Base-by-base conservation (phyloP, 2,329 filamentous ascomycete species). In the Aspergillus piperis region DNA sequence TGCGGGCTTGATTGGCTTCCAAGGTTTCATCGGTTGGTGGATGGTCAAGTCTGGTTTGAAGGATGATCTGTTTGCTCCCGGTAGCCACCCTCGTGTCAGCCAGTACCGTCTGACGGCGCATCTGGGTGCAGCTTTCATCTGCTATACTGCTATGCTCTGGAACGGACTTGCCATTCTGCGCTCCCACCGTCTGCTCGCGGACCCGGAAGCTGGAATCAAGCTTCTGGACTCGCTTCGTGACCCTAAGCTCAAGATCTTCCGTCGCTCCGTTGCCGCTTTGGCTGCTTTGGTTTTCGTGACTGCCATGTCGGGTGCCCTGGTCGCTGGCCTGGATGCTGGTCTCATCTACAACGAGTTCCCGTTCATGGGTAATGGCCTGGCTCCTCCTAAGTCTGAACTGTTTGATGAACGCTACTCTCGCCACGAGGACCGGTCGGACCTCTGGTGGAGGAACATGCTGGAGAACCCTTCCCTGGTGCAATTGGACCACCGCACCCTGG, bases 341-440 rank as follows among this genome's bases (percentile, higher is more conserved):
- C 83, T 99, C 59, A 98, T 99, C 78, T 99, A 99, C 83, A 99
- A 99, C 75, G 92, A 99, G 77, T 98, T 99, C 76, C 95, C 95
- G 6, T 91, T 86, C 78, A 99, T 99, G 95, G 95, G 95, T 8
- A 78, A 86, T 3, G 92, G 92, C 10, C 80, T 96, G 21, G 84
- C 91, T 0, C 94, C 94, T 1, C 94, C 94, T 0, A 86, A 84
- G 71, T 83, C 86, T 8, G 94, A 98, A 79, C 87, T 98, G 32
- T 92, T 91, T 76, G 89, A 94, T 71, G 82, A 85, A 39, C 96
- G 92, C 80, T 97, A 97, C 84, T 89, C 88, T 60, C 90, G 92
- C 70, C 86, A 84, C 60, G 83, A 88, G 42, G 92, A 96, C 73
- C 82, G 85, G 44, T 88, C 88, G 11, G 96, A 99, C 71, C 82